Percentiles rank a stretch among this genome's conserved stretches.
Conservation (phyloP, 1,139 yeast genomes). For the Pichia sp. region DNA sequence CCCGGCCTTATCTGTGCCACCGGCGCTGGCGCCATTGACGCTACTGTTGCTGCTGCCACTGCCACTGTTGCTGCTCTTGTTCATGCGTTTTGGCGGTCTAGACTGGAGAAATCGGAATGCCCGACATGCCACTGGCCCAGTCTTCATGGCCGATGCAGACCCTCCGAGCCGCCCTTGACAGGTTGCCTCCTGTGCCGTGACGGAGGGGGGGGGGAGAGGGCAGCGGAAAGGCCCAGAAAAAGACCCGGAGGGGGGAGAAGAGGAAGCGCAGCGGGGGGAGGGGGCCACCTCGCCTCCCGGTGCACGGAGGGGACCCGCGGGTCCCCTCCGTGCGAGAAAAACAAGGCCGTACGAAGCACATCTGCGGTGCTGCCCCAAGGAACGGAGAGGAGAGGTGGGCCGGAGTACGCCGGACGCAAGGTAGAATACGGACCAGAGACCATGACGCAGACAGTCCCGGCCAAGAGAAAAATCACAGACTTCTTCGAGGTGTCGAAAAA, state of each 20-base stretch:
- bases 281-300: too few relatives aligned
- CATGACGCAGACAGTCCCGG: conserved; percentile 3
- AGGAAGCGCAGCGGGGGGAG: too few relatives aligned
- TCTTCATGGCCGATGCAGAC: too few relatives aligned
- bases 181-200: too few relatives aligned
- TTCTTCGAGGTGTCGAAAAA: neutral
- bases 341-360: neutral
- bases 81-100: neutral
- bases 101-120: neutral
- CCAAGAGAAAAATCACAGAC: conserved; percentile 1
- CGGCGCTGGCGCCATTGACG: neutral
- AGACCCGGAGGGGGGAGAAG: too few relatives aligned
- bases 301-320: too few relatives aligned
- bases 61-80: neutral
- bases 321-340: too few relatives aligned
- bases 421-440: neutral
- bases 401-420: neutral
- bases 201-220: too few relatives aligned
- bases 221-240: too few relatives aligned
- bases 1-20: neutral
- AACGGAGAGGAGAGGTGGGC: neutral
- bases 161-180: too few relatives aligned
- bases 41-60: neutral
- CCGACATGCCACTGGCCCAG: neutral
- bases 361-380: too few relatives aligned